Base-by-base conservation (phyloP, 495 filamentous ascomycete genomes). In the Trichoderma erinaceum region DNA sequence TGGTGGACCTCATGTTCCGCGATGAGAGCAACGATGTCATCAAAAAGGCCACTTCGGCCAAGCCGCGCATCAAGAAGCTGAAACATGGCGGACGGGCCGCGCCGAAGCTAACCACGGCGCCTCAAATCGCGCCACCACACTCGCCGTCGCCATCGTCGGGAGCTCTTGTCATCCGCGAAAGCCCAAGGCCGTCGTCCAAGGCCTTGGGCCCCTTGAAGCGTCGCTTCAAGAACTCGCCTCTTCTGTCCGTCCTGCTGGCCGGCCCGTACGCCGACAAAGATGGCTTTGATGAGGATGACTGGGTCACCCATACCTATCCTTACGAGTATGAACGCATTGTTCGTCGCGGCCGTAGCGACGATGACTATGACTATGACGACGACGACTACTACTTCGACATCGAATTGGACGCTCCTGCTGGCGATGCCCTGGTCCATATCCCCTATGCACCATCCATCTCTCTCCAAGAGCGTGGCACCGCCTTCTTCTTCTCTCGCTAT, bases 11-110 rank as follows among this genome's bases (percentile, higher is more conserved):
- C 52, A 86, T 90, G 81, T 92, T 92, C 74, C 86, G 89, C 35
- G 87, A 91, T 72, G 87, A 92, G 74, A 91, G 87, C 73, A 82
- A 83, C 66, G 83, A 86, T 69, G 87, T 91, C 61, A 84, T 86
- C 68, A 82, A 82, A 68, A 91, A 89, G 75, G 87, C 85, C 52
- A 83, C 74, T 21, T 76, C 71, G 65, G 75, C 75, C 68, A 73
- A 68, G 67, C 70, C 15, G 68, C 69, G 63, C 23, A 29, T 50
- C 41, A 76, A 76, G 69, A 78, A 73, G 72, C 63, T 41, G 44
- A 63, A 43, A 41, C 46, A 46, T 43, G 35, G 65, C 48, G 41
- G 16, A 7, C 65, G 23, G 44, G 44, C 38, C 65, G 43, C 25
- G 29, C 41, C 43, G 43, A 35, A 27, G 43, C 65, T 44, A 66